Base-by-base conservation (phyloP, 176 grass and related monocot species). In the Musa schizocarpa region DNA sequence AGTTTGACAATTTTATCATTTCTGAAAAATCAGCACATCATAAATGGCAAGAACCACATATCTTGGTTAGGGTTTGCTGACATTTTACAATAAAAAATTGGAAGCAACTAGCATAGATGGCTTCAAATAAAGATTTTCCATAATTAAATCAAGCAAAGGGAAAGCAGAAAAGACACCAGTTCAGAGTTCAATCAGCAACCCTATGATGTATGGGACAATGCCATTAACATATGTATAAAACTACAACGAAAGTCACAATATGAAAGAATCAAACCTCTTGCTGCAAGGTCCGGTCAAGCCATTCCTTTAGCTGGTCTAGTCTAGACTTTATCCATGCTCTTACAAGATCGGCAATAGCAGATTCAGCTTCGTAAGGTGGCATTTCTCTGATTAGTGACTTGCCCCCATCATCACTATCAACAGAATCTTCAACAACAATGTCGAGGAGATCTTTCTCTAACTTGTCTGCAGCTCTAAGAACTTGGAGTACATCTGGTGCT, bases 341-440 rank as follows among this genome's bases (percentile, higher is more conserved):
- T 21, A 87, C 94, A 64, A 98, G 79, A 91, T 91, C 87, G 61
- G 84, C 88, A 78, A 98, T 98, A 77, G 86, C 86, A 86, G 88
- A 85, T 87, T 98, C 88, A 73, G 90, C 90, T 82, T 98, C 94
- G 78, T 89, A 98, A 80, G 94, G 94, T 23, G 88, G 90, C 94
- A 98, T 98, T 82, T 98, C 90, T 79, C 94, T 87, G 53, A 98
- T 98, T 63, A 98, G 68, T 83, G 90, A 92, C 53, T 93, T 98
- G 68, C 94, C 94, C 9, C 94, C 94, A 90, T 98, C 94, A 79
- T 98, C 94, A 75, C 94, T 98, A 82, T 98, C 90, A 77, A 98
- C 94, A 7, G 88, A 93, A 86, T 98, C 94, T 82, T 98, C 94
- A 14, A 98, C 94, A 49, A 90, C 94, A 83, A 98, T 91, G 78